These are phyloP conservation scores for Fomitopsis pinicola DNA, from an alignment of 1,284 basidiomycete species.

Conservation along the genomic window DNA sequence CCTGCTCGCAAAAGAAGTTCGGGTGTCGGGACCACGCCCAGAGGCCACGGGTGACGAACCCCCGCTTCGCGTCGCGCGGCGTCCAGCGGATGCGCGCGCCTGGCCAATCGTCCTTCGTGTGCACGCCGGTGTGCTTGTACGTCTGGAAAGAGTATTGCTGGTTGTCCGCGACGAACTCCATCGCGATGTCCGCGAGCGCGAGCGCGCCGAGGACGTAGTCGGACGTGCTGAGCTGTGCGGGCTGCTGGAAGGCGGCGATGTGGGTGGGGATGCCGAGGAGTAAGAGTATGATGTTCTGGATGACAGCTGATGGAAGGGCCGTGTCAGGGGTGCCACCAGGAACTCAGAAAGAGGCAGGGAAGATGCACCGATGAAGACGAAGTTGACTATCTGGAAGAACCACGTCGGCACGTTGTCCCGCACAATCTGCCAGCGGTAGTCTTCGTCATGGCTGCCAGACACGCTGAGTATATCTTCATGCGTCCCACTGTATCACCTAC, in stretches of 20 bases:
- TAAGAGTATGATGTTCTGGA: conserved; percentile 80
- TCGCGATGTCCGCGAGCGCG: conserved; percentile 53
- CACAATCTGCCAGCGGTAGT: conserved; percentile 88
- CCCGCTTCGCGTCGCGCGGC: conserved; percentile 66
- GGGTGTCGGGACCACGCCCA: conserved; percentile 89
- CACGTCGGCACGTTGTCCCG: conserved; percentile 61
- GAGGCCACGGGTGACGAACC: conserved; percentile 82
- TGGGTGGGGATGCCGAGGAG: conserved; percentile 62
- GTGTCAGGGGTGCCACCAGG: background rate
- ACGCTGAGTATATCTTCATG: background rate
- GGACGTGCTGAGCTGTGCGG: conserved; percentile 47
- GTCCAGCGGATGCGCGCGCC: conserved; percentile 63
- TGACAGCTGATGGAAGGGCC: conserved; percentile 40
- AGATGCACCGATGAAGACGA: conserved; percentile 73
- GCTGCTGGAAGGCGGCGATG: conserved; percentile 50
- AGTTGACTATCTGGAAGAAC: conserved; percentile 78
- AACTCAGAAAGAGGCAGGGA: background rate
- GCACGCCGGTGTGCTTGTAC: conserved; percentile 62
- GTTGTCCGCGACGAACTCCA: conserved; percentile 86
- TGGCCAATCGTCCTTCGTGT: conserved; percentile 55
- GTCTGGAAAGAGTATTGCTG: conserved; percentile 85
- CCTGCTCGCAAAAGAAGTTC: conserved; percentile 88
- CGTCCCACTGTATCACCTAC: conserved; percentile 31
- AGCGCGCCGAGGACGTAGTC: conserved; percentile 66
- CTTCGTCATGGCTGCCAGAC: conserved; percentile 65